phyloP scores from a whole-genome alignment of 108 stramenopile genomes.

The Aurantiochytrium sp. region DNA sequence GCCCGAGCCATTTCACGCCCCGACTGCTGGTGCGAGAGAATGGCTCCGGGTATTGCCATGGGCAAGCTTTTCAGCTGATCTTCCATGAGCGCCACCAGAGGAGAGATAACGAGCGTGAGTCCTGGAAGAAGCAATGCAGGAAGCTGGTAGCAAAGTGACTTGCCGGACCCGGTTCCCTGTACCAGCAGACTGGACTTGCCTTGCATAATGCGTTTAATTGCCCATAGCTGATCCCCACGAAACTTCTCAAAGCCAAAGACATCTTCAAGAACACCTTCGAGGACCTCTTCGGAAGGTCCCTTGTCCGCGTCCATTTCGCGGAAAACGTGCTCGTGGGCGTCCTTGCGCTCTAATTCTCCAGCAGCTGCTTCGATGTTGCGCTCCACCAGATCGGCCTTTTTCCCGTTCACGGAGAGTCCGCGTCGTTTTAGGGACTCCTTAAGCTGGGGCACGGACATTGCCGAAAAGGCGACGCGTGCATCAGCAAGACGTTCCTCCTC shows the following conservation, averaged over 20 bases:
- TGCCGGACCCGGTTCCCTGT: slow-evolving; percentile 94
- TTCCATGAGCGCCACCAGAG: slow-evolving; percentile 88
- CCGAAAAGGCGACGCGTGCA: not conserved
- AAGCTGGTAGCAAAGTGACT: slow-evolving; percentile 88
- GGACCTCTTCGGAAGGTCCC: not conserved
- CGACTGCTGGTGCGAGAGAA: slow-evolving; percentile 39
- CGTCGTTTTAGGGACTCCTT: not conserved
- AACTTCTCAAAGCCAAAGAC: slow-evolving; percentile 66
- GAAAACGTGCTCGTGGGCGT: not conserved
- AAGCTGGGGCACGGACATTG: not conserved
- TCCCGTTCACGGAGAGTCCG: not conserved
- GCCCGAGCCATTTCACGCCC: slow-evolving; percentile 68
- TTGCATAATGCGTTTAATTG: slow-evolving; percentile 52
- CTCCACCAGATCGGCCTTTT: not conserved
- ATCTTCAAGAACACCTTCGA: slow-evolving; percentile 39
- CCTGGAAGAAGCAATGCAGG: slow-evolving; percentile 77
- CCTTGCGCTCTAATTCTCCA: not conserved
- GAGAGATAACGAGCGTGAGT: slow-evolving; percentile 85
- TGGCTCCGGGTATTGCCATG: slow-evolving; percentile 62
- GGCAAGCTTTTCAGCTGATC: slow-evolving; percentile 79
- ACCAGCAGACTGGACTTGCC: slow-evolving; percentile 72
- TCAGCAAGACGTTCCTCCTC: not conserved
- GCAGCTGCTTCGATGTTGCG: not conserved
- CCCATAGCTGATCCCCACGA: slow-evolving; percentile 83
- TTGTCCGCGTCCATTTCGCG: not conserved